phyloP scores from a whole-genome alignment of 2,329 filamentous ascomycete genomes.

The Sphaerostilbella broomeana region DNA sequence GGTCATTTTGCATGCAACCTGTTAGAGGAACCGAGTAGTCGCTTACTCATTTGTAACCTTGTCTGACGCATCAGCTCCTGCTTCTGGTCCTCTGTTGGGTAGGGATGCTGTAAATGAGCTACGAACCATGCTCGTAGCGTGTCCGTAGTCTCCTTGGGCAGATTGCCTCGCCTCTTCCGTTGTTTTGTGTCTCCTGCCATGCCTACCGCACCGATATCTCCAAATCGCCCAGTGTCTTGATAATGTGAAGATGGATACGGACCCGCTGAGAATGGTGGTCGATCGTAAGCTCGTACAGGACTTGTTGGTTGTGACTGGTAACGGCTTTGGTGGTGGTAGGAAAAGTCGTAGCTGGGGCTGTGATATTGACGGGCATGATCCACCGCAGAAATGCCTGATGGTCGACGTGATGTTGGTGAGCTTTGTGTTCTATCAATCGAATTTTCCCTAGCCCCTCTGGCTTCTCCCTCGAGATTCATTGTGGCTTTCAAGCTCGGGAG shows the following conservation, averaged over 20 bases:
- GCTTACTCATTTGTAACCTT: conserved; percentile 68
- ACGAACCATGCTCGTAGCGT: conserved; percentile 75
- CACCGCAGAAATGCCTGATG: neutral
- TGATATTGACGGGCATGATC: too few species aligned
- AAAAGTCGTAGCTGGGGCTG: conserved; percentile 27
- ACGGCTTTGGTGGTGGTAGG: conserved; percentile 38
- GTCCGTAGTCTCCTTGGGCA: conserved; percentile 86
- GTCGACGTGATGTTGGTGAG: too few species aligned
- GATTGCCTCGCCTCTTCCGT: conserved; percentile 68
- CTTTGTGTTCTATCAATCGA: too few species aligned
- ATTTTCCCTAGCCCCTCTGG: too few species aligned
- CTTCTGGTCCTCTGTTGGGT: conserved; percentile 84
- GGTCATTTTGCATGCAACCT: neutral
- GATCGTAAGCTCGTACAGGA: conserved; percentile 37
- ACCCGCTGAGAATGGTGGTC: conserved; percentile 37
- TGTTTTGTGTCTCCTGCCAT: conserved; percentile 42
- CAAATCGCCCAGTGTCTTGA: conserved; percentile 37
- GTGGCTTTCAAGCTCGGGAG: conserved; percentile 35
- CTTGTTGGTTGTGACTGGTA: conserved; percentile 42
- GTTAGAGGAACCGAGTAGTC: neutral
- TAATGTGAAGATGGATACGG: conserved; percentile 33
- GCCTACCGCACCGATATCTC: conserved; percentile 35
- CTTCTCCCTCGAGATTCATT: conserved; percentile 32
- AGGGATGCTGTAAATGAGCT: conserved; percentile 71
- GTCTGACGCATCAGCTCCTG: conserved; percentile 72